phyloP scores from a whole-genome alignment of 768 basidiomycete genomes.

The Pisolithus sp. region DNA sequence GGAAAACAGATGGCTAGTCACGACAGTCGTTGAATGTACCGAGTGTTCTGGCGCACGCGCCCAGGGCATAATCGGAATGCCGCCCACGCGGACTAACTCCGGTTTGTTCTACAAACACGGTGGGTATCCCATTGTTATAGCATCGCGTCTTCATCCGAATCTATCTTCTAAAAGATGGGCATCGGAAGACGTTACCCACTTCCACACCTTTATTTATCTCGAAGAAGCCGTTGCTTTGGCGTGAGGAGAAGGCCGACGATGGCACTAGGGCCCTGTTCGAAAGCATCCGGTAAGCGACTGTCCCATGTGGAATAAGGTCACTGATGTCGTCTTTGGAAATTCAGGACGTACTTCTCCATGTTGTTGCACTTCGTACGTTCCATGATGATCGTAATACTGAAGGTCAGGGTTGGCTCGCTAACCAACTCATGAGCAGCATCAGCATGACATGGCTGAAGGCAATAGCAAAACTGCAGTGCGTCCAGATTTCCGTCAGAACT shows the following conservation, averaged over 20 bases:
- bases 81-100: neutral
- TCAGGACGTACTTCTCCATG: neutral
- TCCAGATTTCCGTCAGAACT: neutral
- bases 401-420: neutral
- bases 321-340: neutral
- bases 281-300: neutral
- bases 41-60: neutral
- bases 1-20: neutral
- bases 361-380: neutral
- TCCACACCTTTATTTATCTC: neutral
- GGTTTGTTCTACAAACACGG: neutral
- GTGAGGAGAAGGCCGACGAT: neutral
- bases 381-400: neutral
- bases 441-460: neutral
- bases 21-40: neutral
- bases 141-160: neutral
- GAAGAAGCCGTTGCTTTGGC: neutral
- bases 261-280: neutral
- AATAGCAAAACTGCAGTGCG: neutral
- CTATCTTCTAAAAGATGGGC: neutral
- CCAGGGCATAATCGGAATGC: neutral
- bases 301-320: no score
- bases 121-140: neutral
- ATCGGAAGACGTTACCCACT: neutral
- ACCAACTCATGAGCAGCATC: neutral